Evolutionary conservation across 768 basidiomycete genomes (phyloP), one percentile per base, ranked within the genome.

Genomic region (Hygrophorus pudorinus): DNA sequence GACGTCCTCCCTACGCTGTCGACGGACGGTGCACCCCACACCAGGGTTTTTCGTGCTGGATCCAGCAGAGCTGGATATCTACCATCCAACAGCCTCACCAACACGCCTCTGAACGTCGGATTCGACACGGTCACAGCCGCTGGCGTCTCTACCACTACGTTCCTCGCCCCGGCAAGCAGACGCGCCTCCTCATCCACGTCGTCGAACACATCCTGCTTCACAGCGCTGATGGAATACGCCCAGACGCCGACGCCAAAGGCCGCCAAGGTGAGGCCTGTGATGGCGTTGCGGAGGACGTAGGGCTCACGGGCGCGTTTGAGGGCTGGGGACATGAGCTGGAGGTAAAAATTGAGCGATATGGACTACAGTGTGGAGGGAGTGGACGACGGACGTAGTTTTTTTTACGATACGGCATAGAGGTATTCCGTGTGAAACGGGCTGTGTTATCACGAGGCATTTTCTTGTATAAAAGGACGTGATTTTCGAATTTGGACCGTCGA

Each of bases 171-270:
- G 12, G 67, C 72, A 53, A 82, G 68, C 33, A 73, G 73, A 48
- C 65, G 66, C 21, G 79, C 87, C 56, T 86, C 84, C 49, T 85
- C 83, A 54, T 88, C 86, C 33, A 88, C 71, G 58, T 90, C 88
- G 51, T 84, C 79, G 58, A 94, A 96, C 32, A 85, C 79, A 58
- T 96, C 92, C 57, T 97, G 92, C 57, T 85, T 90, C 44, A 97
- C 92, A 21, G 91, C 92, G 24, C 79, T 76, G 56, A 98, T 94
- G 13, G 91, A 92, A 65, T 97, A 98, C 3, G 80, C 71, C 78
- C 89, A 98, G 7, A 96, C 80, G 20, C 81, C 84, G 11, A 78
- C 73, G 21, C 78, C 81, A 58, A 96, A 93, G 0, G 73, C 72
- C 20, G 78, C 73, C 35, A 97, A 72, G 2, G 69, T 55, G 36